These are phyloP conservation scores for Thuidium tamariscinum DNA, from an alignment of 225 moss, liverwort and hornwort species.

Conservation along the genomic window DNA sequence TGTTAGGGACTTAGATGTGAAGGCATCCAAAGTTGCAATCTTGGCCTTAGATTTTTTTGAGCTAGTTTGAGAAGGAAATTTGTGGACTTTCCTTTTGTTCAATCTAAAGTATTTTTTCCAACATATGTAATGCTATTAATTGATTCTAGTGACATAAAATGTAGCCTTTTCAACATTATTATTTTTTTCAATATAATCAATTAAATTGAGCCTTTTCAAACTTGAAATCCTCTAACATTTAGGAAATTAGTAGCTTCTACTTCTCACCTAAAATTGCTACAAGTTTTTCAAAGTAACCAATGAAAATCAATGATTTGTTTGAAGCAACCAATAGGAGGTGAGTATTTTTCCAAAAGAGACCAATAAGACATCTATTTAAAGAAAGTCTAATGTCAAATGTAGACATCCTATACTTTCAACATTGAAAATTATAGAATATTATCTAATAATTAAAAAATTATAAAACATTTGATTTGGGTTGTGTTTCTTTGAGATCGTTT, in stretches of 20 bases:
- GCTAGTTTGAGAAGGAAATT: neutral
- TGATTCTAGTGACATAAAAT: neutral
- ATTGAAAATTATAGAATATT: neutral
- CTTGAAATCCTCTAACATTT: neutral
- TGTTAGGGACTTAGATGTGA: neutral
- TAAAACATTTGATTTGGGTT: neutral
- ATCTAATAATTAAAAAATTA: neutral
- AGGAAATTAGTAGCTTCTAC: rapidly evolving
- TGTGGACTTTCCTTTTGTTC: neutral
- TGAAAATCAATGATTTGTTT: neutral
- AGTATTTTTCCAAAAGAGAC: neutral
- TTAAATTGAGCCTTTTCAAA: neutral
- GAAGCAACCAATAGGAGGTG: neutral
- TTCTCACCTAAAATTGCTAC: rapidly evolving
- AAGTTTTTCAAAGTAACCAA: neutral
- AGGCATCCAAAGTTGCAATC: neutral
- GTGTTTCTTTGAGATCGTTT: neutral
- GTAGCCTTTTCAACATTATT: neutral
- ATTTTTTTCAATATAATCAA: neutral
- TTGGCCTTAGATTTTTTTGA: neutral
- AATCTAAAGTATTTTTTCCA: neutral
- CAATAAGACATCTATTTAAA: neutral
- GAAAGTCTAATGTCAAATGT: neutral
- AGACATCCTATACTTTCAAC: neutral
- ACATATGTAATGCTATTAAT: neutral